These are phyloP conservation scores for Moesziomyces sp. DNA, from an alignment of 1,284 basidiomycete species.

Conservation along the genomic window DNA sequence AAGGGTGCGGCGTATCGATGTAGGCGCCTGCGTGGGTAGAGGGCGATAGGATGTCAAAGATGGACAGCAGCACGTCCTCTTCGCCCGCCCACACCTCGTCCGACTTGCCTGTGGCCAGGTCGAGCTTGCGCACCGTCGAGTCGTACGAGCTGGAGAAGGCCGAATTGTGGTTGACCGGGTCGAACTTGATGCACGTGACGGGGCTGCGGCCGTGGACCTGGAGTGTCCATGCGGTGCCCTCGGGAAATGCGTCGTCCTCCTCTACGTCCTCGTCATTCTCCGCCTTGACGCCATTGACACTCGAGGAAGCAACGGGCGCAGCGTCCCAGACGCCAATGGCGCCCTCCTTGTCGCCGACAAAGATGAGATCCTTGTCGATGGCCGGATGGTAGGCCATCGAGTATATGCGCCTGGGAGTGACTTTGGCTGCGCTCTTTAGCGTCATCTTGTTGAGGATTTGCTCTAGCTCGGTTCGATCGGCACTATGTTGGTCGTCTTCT, in stretches of 20 bases:
- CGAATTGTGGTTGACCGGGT: constrained; percentile 49
- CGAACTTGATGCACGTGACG: constrained; percentile 63
- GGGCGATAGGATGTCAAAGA: constrained; percentile 63
- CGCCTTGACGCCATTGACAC: constrained; percentile 19
- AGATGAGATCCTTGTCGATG: constrained; percentile 59
- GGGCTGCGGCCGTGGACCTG: constrained; percentile 59
- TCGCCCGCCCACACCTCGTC: constrained; percentile 56
- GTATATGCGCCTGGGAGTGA: constrained; percentile 58
- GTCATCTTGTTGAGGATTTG: constrained; percentile 54
- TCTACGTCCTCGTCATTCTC: constrained; percentile 37
- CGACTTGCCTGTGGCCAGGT: constrained; percentile 39
- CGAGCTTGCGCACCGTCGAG: constrained; percentile 57
- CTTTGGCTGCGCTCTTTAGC: constrained; percentile 52
- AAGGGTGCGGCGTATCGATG: constrained; percentile 42
- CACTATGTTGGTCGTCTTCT: constrained; percentile 1
- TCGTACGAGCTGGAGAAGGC: constrained; percentile 62
- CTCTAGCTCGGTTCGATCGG: constrained; percentile 42
- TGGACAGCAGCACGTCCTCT: constrained; percentile 57
- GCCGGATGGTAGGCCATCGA: constrained; percentile 60
- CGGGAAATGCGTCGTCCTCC: constrained; percentile 12
- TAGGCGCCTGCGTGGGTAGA: constrained; percentile 46
- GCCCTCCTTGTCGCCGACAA: constrained; percentile 65
- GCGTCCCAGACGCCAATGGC: constrained; percentile 64
- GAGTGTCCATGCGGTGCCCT: constrained; percentile 54
- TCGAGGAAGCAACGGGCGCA: constrained; percentile 9